Conservation (phyloP, 2,329 filamentous ascomycete genomes). For the Thelonectria blattea region DNA sequence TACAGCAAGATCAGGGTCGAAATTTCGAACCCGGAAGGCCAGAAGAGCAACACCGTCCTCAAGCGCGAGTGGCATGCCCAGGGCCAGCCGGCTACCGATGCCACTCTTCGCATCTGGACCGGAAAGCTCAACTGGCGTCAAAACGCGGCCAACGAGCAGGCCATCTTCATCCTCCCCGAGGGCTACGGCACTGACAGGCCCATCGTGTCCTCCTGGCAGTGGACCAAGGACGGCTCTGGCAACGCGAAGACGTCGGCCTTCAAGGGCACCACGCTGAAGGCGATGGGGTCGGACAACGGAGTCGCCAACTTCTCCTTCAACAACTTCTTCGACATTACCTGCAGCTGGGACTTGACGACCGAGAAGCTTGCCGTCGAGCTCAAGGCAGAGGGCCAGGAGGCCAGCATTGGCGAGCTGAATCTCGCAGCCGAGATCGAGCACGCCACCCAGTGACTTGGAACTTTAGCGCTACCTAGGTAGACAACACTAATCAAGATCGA, state of each 20-base stretch:
- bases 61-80: constrained; percentile 25
- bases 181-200: constrained; percentile 30
- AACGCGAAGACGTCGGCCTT: constrained; percentile 15
- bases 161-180: constrained; percentile 31
- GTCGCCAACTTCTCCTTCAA: constrained; percentile 19
- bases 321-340: constrained; percentile 23
- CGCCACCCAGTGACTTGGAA: constrained; percentile 20
- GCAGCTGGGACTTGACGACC: constrained; percentile 21
- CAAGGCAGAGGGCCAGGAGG: not conserved
- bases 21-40: constrained; percentile 19
- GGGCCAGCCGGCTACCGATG: constrained; percentile 2
- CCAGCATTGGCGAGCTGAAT: constrained; percentile 9
- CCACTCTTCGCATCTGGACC: constrained; percentile 24
- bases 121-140: constrained; percentile 29
- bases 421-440: constrained; percentile 21
- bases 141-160: constrained; percentile 20
- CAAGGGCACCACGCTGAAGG: not conserved
- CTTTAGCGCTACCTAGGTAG: rapidly evolving
- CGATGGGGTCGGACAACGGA: not conserved
- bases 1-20: constrained; percentile 23
- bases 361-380: constrained; percentile 17
- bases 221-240: constrained; percentile 9
- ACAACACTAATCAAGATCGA: not conserved
- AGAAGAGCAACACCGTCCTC: not conserved
- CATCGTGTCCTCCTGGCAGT: constrained; percentile 29